A percentile compares a stretch with the other conserved stretches of the same genome.
Conservation (phyloP, 768 basidiomycete species). For the Crassisporium funariophilum region DNA sequence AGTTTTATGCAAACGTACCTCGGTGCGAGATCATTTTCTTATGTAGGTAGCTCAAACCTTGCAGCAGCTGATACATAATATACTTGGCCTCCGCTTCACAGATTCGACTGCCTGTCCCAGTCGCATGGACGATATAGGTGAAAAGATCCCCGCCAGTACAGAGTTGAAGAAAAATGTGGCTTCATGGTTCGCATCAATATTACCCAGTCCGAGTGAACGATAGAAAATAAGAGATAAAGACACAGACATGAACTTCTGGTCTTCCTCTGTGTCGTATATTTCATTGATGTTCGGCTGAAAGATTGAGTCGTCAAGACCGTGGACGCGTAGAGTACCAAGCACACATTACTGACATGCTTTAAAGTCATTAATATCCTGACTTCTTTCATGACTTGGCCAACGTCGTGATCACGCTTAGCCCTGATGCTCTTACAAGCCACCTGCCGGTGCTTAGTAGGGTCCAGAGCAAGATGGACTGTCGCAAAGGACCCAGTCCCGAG, state of each 20-base stretch:
- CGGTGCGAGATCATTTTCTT: slow-evolving; percentile 75
- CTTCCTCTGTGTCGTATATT: slow-evolving; percentile 69
- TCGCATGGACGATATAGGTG: slow-evolving; percentile 72
- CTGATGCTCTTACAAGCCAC: slow-evolving; percentile 86
- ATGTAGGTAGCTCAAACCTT: slow-evolving; percentile 72
- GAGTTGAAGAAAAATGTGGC: slow-evolving; percentile 83
- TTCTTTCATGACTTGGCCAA: slow-evolving; percentile 73
- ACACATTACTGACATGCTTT: slow-evolving; percentile 56
- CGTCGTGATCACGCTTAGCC: slow-evolving; percentile 58
- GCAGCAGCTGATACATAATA: slow-evolving; percentile 78
- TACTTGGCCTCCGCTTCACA: slow-evolving; percentile 85
- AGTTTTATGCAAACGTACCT: slow-evolving; percentile 43
- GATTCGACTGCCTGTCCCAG: slow-evolving; percentile 50
- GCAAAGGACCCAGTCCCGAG: slow-evolving; percentile 84
- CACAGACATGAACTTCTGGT: slow-evolving; percentile 59
- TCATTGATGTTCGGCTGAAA: slow-evolving; percentile 79
- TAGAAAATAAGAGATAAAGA: neutral
- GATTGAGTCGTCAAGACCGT: neutral
- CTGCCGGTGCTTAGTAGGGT: slow-evolving; percentile 62
- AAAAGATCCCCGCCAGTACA: slow-evolving; percentile 90
- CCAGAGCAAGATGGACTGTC: slow-evolving; percentile 77
- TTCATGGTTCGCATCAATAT: slow-evolving; percentile 27
- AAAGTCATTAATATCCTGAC: slow-evolving; percentile 71
- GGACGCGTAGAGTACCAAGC: neutral
- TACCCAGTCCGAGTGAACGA: neutral